These are phyloP conservation scores for Alternaria alternata DNA, from an alignment of 2,329 filamentous ascomycete species.

Conservation along the genomic window DNA sequence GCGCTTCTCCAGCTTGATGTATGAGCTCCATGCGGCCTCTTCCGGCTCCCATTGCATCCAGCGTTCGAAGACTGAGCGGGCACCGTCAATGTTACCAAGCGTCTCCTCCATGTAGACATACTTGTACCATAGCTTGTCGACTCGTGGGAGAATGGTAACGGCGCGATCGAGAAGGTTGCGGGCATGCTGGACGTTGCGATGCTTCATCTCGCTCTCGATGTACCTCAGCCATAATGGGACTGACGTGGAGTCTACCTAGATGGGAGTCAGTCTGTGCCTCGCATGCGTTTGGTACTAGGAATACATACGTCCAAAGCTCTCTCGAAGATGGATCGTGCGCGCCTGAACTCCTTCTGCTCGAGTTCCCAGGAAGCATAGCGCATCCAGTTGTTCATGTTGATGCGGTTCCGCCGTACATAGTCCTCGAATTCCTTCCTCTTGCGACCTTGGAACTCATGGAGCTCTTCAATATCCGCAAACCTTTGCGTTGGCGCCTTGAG, in stretches of 20 bases:
- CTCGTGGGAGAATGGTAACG: conserved; percentile 86
- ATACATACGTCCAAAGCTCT: conserved; percentile 80
- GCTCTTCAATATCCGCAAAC: conserved; percentile 95
- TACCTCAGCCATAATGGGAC: conserved; percentile 91
- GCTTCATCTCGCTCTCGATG: conserved; percentile 94
- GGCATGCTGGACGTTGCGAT: conserved; percentile 81
- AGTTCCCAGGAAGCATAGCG: conserved; percentile 97
- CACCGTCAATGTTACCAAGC: conserved; percentile 90
- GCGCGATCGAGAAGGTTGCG: conserved; percentile 92
- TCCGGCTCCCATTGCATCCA: conserved; percentile 99
- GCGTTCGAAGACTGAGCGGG: conserved; percentile 91
- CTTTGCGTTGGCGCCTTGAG: conserved; percentile 92
- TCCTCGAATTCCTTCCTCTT: conserved; percentile 98
- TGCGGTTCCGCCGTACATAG: conserved; percentile 92
- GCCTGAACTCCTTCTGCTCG: conserved; percentile 95
- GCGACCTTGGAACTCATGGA: conserved; percentile 95
- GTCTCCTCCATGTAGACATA: conserved; percentile 99
- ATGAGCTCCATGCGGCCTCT: conserved; percentile 92
- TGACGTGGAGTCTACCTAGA: conserved; percentile 73
- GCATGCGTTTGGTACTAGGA: neutral
- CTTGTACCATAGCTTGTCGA: conserved; percentile 99
- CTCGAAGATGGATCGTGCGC: conserved; percentile 93
- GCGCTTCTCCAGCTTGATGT: conserved; percentile 96
- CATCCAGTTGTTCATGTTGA: conserved; percentile 99
- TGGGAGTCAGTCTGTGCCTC: neutral